Conservation (phyloP, 2,329 filamentous ascomycete genomes). For the Hirsutella rhossiliensis region DNA sequence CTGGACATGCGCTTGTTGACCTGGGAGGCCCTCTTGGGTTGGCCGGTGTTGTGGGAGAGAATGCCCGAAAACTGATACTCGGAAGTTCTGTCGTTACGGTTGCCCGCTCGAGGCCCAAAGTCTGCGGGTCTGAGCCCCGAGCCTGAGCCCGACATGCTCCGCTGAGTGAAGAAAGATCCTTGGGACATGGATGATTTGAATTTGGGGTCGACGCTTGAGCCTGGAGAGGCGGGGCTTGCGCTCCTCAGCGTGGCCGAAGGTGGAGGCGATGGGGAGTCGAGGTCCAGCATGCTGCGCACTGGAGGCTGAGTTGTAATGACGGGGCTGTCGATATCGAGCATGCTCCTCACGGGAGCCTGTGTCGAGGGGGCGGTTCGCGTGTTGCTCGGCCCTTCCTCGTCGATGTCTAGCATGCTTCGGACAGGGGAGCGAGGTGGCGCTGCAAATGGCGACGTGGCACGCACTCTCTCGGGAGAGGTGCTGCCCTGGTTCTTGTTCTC, state of each 20-base stretch:
- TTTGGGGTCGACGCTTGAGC: slow-evolving; percentile 7
- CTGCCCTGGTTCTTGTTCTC: slow-evolving; percentile 33
- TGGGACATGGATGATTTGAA: slow-evolving; percentile 11
- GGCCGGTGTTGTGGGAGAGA: slow-evolving; percentile 37
- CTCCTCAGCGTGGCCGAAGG: slow-evolving; percentile 13
- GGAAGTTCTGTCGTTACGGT: slow-evolving; percentile 30
- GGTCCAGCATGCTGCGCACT: slow-evolving; percentile 41
- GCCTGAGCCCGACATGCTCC: slow-evolving; percentile 44
- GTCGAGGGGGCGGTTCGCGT: slow-evolving; percentile 22
- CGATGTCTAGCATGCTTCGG: slow-evolving; percentile 54
- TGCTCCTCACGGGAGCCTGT: slow-evolving; percentile 49
- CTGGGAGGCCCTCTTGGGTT: slow-evolving; percentile 22
- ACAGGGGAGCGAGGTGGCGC: slow-evolving; percentile 52
- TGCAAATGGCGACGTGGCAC: slow-evolving; percentile 41
- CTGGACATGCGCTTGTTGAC: slow-evolving; percentile 17
- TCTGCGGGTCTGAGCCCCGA: slow-evolving; percentile 27
- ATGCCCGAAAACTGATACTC: slow-evolving; percentile 53
- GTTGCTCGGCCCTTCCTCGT: slow-evolving; percentile 18
- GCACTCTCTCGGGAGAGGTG: slow-evolving; percentile 22
- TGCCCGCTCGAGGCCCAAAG: slow-evolving; percentile 23
- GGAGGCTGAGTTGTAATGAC: slow-evolving; percentile 24
- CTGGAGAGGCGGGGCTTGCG: slow-evolving; percentile 21
- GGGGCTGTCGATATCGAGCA: slow-evolving; percentile 46
- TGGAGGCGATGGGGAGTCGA: slow-evolving; percentile 25
- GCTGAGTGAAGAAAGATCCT: slow-evolving; percentile 20